Evolutionary conservation across 1,284 basidiomycete genomes (phyloP).

Genomic region (Omphalotus olearius): DNA sequence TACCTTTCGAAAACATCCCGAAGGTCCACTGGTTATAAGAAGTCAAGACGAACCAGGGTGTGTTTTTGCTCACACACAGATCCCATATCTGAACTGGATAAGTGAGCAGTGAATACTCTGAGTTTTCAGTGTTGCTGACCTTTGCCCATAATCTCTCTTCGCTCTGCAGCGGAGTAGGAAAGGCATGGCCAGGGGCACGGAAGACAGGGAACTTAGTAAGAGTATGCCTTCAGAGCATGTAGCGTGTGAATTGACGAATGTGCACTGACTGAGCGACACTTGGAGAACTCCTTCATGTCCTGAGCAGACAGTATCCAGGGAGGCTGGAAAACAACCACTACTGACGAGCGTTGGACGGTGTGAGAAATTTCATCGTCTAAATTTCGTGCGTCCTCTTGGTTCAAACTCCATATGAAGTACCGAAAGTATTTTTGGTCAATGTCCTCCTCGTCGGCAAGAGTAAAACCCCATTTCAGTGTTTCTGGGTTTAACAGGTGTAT

Average conservation of each 20-base stretch:
- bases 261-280: conserved; percentile 39
- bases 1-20: conserved; percentile 62
- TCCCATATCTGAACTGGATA: conserved; percentile 55
- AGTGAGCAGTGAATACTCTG: background rate
- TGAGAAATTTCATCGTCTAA: conserved; percentile 14
- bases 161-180: conserved; percentile 24
- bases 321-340: conserved; percentile 56
- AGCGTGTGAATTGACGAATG: background rate
- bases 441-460: conserved; percentile 30
- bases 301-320: conserved; percentile 57
- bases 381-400: conserved; percentile 10
- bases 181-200: conserved; percentile 25
- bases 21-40: conserved; percentile 70
- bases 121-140: conserved; percentile 31
- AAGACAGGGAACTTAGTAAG: conserved; percentile 39
- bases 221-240: background rate
- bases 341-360: conserved; percentile 27
- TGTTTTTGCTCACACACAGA: conserved; percentile 45
- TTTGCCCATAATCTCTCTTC: conserved; percentile 63
- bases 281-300: conserved; percentile 53
- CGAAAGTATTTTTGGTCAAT: conserved; percentile 40
- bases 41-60: conserved; percentile 63
- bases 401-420: conserved; percentile 45
- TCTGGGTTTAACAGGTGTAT: conserved; percentile 46
- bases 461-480: conserved; percentile 39